Evolutionary conservation across 805 yeast species (phyloP).

Genomic region (Sungouiozyma ichnusensis): DNA sequence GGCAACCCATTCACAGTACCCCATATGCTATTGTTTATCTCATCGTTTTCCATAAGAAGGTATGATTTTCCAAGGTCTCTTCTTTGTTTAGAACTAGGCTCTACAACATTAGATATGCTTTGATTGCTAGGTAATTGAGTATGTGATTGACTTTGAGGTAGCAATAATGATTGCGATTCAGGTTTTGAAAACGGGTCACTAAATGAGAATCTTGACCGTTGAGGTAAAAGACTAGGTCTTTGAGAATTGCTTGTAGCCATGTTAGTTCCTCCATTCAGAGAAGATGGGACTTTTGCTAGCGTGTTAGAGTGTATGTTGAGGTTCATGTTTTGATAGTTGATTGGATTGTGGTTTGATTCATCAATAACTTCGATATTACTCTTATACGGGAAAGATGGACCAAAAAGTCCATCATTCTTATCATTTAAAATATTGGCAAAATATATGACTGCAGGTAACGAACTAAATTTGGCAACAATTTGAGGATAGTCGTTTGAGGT

Average conservation of each 20-base stretch:
- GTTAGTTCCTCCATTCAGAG: background rate
- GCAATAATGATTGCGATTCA: conserved; percentile 6
- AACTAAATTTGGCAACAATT: conserved; percentile 37
- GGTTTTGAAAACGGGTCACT: conserved; percentile 49
- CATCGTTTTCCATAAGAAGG: conserved; percentile 32
- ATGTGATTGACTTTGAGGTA: conserved; percentile 1
- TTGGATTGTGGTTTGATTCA: conserved; percentile 24
- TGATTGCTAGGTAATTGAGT: conserved; percentile 3
- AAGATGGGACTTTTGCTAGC: conserved; percentile 3
- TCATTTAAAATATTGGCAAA: conserved; percentile 31
- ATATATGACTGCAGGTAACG: conserved; percentile 36
- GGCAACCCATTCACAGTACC: conserved; percentile 23
- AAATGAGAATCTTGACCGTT: conserved; percentile 59
- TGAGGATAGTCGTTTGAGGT: conserved; percentile 6
- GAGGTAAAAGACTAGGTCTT: conserved; percentile 41
- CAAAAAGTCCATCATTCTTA: conserved; percentile 34
- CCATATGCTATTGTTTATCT: conserved; percentile 28
- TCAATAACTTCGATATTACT: conserved; percentile 34
- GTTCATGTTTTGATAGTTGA: conserved; percentile 9
- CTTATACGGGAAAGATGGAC: conserved; percentile 35
- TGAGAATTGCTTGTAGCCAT: background rate
- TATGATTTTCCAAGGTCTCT: conserved; percentile 34
- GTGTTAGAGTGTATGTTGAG: background rate
- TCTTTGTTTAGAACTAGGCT: conserved; percentile 8
- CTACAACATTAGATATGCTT: background rate